phyloP scores from a whole-genome alignment of 306 rosid genomes.

The Aeschynomene evenia region DNA sequence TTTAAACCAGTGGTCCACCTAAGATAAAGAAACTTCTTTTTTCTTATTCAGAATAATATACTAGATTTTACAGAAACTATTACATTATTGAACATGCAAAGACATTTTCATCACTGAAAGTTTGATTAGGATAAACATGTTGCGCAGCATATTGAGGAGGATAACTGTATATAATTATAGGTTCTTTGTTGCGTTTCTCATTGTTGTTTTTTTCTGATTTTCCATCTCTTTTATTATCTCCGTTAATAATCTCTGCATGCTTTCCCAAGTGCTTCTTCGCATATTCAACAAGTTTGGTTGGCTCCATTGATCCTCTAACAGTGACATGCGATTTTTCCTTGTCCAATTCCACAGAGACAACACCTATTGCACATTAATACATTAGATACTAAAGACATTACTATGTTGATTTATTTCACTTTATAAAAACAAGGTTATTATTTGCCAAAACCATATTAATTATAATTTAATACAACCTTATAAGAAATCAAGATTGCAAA shows the following conservation, averaged over 20 bases:
- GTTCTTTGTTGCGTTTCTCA: conserved; percentile 6
- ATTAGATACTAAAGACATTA: neutral
- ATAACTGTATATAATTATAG: conserved; percentile 28
- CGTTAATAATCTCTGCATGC: conserved; percentile 53
- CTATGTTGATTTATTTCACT: neutral
- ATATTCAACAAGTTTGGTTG: conserved; percentile 37
- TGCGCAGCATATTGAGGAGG: conserved; percentile 60
- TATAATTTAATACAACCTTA: neutral
- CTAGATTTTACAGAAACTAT: neutral
- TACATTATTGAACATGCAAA: conserved; percentile 70
- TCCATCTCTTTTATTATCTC: neutral
- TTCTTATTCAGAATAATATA: neutral
- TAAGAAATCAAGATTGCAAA: neutral
- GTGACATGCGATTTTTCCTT: conserved; percentile 51
- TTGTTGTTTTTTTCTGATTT: neutral
- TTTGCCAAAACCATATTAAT: neutral
- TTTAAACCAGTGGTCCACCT: too few species aligned
- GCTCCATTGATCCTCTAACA: conserved; percentile 60
- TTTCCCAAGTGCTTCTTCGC: conserved; percentile 55
- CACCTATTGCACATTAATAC: conserved; percentile 40
- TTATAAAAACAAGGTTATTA: neutral
- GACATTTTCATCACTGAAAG: conserved; percentile 73
- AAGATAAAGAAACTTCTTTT: too few species aligned
- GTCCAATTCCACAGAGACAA: conserved; percentile 50
- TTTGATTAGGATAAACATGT: conserved; percentile 45